Evolutionary conservation across 108 stramenopile species (phyloP), one percentile per base, ranked within the genome.

Genomic region (Conticribra weissflogii): DNA sequence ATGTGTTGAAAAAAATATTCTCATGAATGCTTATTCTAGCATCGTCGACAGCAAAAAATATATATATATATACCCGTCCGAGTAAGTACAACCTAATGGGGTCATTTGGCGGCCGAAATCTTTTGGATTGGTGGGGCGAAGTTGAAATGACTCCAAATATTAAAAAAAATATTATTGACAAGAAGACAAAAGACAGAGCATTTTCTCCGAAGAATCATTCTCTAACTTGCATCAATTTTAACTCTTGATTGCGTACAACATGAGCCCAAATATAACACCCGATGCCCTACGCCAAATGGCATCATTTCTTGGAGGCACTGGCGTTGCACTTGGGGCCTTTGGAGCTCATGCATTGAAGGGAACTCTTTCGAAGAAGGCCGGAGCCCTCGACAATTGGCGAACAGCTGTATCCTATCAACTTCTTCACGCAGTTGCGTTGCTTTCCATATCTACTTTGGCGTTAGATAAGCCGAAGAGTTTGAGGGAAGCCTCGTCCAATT

Each of bases 341-440:
- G 94, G 90, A 12, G 88, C 90, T 7, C 90, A 90, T 67, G 88
- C 88, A 19, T 69, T 91, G 21, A 86, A 88, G 57, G 64, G 81
- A 21, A 81, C 59, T 0, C 73, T 95, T 19, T 54, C 49, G 1
- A 76, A 80, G 34, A 80, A 88, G 41, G 18, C 64, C 15, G 84
- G 81, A 7, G 84, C 64, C 0, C 29, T 69, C 24, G 87, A 79
- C 1, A 88, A 77, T 57, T 92, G 90, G 91, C 83, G 84, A 33
- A 95, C 91, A 12, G 94, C 91, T 3, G 89, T 87, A 5, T 44
- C 83, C 12, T 92, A 92, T 70, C 94, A 95, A 54, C 76, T 92
- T 22, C 68, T 93, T 27, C 94, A 93, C 72, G 89, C 94, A 16
- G 72, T 84, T 17, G 91, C 94, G 16, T 44, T 95, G 7, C 45